phyloP scores from a whole-genome alignment of 176 grass and related monocot species.

The Oryza coarctata region DNA sequence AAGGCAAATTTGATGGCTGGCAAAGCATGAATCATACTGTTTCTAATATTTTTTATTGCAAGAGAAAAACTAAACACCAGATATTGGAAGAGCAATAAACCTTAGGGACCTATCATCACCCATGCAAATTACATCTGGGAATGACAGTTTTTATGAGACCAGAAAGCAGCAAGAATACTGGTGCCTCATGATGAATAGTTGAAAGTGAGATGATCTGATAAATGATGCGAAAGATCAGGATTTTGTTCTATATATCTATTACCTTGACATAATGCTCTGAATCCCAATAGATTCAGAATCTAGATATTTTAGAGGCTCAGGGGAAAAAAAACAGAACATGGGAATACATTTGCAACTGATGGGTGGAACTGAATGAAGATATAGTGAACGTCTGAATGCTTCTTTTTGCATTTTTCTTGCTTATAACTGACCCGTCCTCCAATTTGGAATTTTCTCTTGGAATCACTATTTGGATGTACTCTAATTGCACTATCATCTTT shows the following conservation, averaged over 20 bases:
- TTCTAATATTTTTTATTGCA: not conserved
- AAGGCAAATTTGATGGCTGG: not conserved
- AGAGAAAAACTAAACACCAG: not conserved
- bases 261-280: not conserved
- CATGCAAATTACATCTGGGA: not conserved
- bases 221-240: not conserved
- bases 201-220: not conserved
- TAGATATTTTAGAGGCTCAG: conserved; percentile 15
- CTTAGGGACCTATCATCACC: not conserved
- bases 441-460: not conserved
- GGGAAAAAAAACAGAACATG: not conserved
- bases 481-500: not conserved
- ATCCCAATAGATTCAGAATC: not conserved
- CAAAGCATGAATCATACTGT: not conserved
- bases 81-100: not conserved
- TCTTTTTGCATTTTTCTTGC: not conserved
- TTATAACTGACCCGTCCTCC: not conserved
- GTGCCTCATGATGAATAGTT: not conserved
- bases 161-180: not conserved
- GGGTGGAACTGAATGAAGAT: not conserved
- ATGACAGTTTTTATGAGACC: conserved; percentile 3
- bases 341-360: not conserved
- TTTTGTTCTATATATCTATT: not conserved
- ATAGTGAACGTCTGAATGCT: not conserved
- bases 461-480: not conserved